phyloP scores from a whole-genome alignment of 179 eudicot genomes.

The Camellia oleifera region DNA sequence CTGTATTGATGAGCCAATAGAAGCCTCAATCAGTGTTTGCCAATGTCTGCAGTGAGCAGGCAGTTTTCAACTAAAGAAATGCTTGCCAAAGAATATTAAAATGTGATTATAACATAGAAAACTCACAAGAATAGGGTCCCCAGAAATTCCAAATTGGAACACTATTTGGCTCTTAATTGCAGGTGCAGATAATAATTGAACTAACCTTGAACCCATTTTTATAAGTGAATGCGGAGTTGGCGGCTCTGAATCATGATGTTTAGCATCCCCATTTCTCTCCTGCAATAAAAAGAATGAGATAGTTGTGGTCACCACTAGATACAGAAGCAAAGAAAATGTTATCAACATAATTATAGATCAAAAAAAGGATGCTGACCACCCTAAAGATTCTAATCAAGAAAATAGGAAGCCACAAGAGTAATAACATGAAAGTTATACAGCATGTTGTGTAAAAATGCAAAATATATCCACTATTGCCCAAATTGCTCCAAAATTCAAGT shows the following conservation, averaged over 20 bases:
- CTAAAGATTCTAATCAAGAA: neutral
- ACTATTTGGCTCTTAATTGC: neutral
- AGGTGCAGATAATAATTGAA: conserved; percentile 9
- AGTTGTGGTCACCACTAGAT: neutral
- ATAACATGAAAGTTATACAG: neutral
- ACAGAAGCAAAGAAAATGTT: neutral
- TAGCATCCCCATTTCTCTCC: conserved; percentile 76
- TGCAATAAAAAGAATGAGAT: conserved; percentile 27
- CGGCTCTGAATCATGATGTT: conserved; percentile 66
- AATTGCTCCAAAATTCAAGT: conserved; percentile 1
- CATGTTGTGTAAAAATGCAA: neutral
- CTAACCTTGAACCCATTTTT: conserved; percentile 78
- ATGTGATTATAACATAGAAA: neutral
- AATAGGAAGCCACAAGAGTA: conserved; percentile 2
- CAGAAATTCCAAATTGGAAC: neutral
- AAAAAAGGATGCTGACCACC: conserved; percentile 4
- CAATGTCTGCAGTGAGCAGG: neutral
- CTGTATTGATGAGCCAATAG: neutral
- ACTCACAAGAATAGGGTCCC: neutral
- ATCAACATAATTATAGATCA: neutral
- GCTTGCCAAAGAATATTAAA: neutral
- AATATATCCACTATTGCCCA: neutral
- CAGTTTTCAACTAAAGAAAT: neutral
- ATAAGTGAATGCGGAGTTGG: conserved; percentile 66
- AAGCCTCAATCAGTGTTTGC: neutral